Conservation (phyloP, 1,284 basidiomycete genomes). For the Hypsizygus ulmarius region DNA sequence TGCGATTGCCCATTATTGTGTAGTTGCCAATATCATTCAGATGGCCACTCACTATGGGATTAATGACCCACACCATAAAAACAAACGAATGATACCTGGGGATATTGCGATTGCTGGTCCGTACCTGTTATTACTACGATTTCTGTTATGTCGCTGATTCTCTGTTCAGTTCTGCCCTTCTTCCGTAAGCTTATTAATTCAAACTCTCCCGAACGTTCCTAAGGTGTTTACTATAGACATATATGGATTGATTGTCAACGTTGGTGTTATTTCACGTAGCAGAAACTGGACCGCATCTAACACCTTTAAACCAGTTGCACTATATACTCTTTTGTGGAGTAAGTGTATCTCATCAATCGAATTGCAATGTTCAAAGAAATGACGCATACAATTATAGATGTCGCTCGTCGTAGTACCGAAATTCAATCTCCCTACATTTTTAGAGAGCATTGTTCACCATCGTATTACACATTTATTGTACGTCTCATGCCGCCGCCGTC, state of each 20-base stretch:
- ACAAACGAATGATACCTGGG: conserved; percentile 36
- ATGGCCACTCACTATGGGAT: conserved; percentile 50
- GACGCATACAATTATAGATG: conserved; percentile 25
- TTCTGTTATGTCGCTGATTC: conserved; percentile 1
- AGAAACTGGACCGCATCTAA: background rate
- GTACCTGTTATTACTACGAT: conserved; percentile 10
- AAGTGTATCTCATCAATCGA: conserved; percentile 18
- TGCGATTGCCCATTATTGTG: conserved; percentile 62
- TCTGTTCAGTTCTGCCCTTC: conserved; percentile 40
- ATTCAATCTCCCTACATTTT: conserved; percentile 39
- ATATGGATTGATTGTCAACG: conserved; percentile 46
- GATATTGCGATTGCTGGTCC: conserved; percentile 59
- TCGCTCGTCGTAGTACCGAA: conserved; percentile 44
- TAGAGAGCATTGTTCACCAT: conserved; percentile 38
- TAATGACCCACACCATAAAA: conserved; percentile 34
- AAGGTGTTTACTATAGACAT: conserved; percentile 35
- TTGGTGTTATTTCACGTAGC: conserved; percentile 21
- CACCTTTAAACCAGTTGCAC: conserved; percentile 35
- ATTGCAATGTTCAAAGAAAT: background rate
- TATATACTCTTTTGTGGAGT: conserved; percentile 42
- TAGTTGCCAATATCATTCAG: conserved; percentile 69
- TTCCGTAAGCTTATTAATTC: conserved; percentile 37
- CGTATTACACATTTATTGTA: conserved; percentile 40
- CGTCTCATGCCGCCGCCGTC: conserved; percentile 11
- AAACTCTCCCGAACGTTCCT: background rate